Percentiles rank a stretch among this genome's conserved stretches.
Conservation (phyloP, 2,329 filamentous ascomycete genomes). For the Microascus cirrosus region DNA sequence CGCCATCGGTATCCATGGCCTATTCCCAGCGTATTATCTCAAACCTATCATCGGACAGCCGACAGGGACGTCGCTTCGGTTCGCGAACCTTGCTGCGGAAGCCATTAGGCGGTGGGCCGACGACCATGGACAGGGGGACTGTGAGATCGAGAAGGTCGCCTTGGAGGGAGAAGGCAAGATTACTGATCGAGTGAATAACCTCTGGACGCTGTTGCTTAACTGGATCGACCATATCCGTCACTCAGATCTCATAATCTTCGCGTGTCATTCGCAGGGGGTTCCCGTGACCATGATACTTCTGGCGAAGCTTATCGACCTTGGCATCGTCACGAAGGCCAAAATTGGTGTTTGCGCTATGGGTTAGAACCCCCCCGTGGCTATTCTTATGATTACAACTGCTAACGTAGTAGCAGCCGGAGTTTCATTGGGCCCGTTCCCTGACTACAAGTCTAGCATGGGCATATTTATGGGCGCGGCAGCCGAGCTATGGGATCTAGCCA, state of each 20-base stretch:
- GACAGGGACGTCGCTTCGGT: conserved; percentile 88
- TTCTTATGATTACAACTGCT: conserved; percentile 1
- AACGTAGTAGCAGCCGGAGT: conserved; percentile 55
- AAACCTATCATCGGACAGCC: conserved; percentile 90
- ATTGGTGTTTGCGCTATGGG: conserved; percentile 78
- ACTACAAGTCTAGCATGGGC: conserved; percentile 79
- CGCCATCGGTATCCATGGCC: conserved; percentile 87
- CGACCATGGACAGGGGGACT: conserved; percentile 58
- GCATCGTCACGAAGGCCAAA: conserved; percentile 63
- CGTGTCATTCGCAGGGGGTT: conserved; percentile 91
- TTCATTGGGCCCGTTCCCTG: conserved; percentile 82
- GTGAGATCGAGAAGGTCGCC: conserved; percentile 84
- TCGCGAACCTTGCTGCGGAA: conserved; percentile 76
- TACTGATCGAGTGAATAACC: conserved; percentile 73
- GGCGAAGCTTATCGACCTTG: conserved; percentile 83
- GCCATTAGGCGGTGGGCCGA: conserved; percentile 78
- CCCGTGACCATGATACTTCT: conserved; percentile 88
- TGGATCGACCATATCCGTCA: conserved; percentile 84
- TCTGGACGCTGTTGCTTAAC: conserved; percentile 91
- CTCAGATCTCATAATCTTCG: conserved; percentile 84
- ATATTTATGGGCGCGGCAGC: conserved; percentile 84
- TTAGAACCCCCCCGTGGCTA: conserved; percentile 15
- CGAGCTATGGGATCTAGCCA: conserved; percentile 88
- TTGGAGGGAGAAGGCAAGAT: conserved; percentile 93
- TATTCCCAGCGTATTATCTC: conserved; percentile 79